A percentile compares a stretch with the other conserved stretches of the same genome.
Conservation (phyloP, 2,329 filamentous ascomycete species). For the Graphilbum fragrans region DNA sequence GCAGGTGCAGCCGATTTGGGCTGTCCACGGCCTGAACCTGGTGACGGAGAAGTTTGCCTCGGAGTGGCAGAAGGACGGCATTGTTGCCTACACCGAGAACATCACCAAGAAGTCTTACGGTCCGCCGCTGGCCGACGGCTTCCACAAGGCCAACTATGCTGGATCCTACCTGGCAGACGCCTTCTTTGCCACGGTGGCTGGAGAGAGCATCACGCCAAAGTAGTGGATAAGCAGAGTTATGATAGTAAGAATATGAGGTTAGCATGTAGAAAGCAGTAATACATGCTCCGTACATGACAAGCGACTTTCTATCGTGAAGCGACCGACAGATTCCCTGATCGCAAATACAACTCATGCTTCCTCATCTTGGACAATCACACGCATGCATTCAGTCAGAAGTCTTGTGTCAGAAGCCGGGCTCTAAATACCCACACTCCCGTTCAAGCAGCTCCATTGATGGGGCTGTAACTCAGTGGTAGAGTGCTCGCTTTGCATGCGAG, state of each 20-base stretch:
- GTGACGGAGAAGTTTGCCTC: slow-evolving; percentile 20
- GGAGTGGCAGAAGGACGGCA: slow-evolving; percentile 21
- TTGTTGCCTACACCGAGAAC: slow-evolving; percentile 20
- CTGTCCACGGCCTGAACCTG: slow-evolving; percentile 21
- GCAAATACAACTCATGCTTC: too few relatives aligned
- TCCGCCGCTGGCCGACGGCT: slow-evolving; percentile 19
- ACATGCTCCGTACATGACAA: too few relatives aligned
- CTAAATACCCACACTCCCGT: too few relatives aligned
- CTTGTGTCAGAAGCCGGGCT: too few relatives aligned
- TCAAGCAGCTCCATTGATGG: too few relatives aligned
- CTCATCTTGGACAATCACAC: too few relatives aligned
- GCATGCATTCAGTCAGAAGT: too few relatives aligned
- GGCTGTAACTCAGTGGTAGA: slow-evolving; percentile 17
- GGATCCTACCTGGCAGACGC: slow-evolving; percentile 23
- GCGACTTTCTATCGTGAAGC: too few relatives aligned
- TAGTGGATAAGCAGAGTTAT: too few relatives aligned
- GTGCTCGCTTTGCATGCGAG: slow-evolving; percentile 18
- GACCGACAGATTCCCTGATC: too few relatives aligned
- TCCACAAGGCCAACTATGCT: slow-evolving; percentile 22
- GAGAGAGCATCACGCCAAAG: slow-evolving; percentile 8
- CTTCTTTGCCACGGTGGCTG: slow-evolving; percentile 21
- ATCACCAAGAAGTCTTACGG: slow-evolving; percentile 16
- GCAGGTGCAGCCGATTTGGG: slow-evolving; percentile 29
- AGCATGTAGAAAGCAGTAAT: too few relatives aligned
- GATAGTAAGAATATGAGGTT: background rate